Evolutionary conservation across 2,329 filamentous ascomycete species (phyloP).

Genomic region (Alternaria gaisen): DNA sequence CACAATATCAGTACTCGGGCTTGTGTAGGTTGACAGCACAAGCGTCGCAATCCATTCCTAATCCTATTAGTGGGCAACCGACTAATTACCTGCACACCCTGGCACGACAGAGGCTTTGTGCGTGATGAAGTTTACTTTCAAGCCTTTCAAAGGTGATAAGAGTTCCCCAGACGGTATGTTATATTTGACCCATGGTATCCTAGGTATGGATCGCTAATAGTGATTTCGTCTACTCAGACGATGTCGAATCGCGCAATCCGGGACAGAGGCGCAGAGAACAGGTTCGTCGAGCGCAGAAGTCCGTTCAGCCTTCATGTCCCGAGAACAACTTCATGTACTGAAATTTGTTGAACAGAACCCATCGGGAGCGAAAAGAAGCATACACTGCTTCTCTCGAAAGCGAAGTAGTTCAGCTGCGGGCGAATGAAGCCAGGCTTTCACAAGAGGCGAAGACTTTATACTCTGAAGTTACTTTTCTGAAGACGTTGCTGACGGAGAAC

Average conservation of each 20-base stretch:
- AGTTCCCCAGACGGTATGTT: constrained; percentile 5
- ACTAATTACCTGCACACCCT: not conserved
- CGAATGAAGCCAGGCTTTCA: constrained; percentile 42
- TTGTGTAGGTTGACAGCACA: not conserved
- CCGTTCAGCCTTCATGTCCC: not conserved
- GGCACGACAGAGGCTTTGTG: not conserved
- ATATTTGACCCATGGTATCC: not conserved
- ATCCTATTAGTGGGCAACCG: not conserved
- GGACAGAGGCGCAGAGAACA: constrained; percentile 46
- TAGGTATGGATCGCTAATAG: not conserved
- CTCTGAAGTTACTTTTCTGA: constrained; percentile 34
- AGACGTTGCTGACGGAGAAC: constrained; percentile 26
- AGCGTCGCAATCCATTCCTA: not conserved
- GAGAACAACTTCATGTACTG: not conserved
- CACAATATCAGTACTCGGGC: not conserved
- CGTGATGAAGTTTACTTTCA: constrained; percentile 27
- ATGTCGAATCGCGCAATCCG: constrained; percentile 5
- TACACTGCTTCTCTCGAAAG: constrained; percentile 41
- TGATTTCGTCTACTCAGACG: not conserved
- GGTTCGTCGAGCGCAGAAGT: constrained; percentile 50
- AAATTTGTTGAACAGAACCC: constrained; percentile 27
- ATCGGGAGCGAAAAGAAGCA: constrained; percentile 47
- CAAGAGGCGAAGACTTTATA: constrained; percentile 36
- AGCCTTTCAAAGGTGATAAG: constrained; percentile 18
- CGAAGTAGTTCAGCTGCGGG: constrained; percentile 41